Evolutionary conservation across 306 rosid species (phyloP), one percentile per base, ranked within the genome.

Genomic region (Hippophae gyantsensis): DNA sequence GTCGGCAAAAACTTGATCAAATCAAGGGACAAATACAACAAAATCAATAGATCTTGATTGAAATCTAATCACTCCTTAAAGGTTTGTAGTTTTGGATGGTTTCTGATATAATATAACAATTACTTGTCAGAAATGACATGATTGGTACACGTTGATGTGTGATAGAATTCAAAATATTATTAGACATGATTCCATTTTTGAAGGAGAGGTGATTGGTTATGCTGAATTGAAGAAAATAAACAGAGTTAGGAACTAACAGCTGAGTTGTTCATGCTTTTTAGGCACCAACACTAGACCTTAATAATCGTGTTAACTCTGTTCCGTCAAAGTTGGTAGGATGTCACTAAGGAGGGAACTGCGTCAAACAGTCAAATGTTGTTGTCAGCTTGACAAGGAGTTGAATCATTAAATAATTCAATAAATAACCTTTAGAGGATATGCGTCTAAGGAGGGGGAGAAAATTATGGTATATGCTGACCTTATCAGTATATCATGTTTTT

Each of bases 121-220:
- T 52, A 13, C 45, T 61, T 43, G 72, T 79, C 87, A 61, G 70
- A 61, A 50, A 70, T 65, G 75, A 49, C 65, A 79, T 70, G 70
- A 63, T 79, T 72, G 67, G 61, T 65, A 58, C 69, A 32, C 41
- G 71, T 61, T 43, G 46, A 27, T 59, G 56, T 42, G 56, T 66
- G 68, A 61, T 50, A 48, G 38, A n/a, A 73, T 89, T 84, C 90
- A 84, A 77, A 64, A 52, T 54, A 51, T 66, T 4, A 32, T 66
- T 4, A 32, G 56, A 62, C 69, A 72, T 73, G 63, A 67, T 75
- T 58, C 68, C 43, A 23, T 56, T 64, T 72, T 71, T 58, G 64
- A 54, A 71, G 64, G 3, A 18, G 38, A 23, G 3, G 26, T 53
- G 52, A 8, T 52, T 44, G 38, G 61, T 14, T 48, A 47, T 58